A percentile compares a stretch with the other conserved stretches of the same genome.
Conservation (phyloP, 768 basidiomycete genomes). For the Lyophyllum decastes region DNA sequence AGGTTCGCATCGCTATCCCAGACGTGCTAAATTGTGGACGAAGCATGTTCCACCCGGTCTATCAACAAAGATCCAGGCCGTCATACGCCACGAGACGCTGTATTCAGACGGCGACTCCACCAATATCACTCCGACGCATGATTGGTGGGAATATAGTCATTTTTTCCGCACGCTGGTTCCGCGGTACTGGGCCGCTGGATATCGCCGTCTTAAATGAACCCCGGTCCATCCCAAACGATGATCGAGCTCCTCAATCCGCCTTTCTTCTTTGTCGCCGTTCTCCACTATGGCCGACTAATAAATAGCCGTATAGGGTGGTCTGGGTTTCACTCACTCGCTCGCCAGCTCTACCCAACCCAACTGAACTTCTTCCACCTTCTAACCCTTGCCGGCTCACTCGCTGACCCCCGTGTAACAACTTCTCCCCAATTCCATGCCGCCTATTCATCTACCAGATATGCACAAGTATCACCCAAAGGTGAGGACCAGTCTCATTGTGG, state of each 20-base stretch:
- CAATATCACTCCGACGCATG: neutral
- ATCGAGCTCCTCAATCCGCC: neutral
- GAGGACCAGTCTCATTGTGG: neutral
- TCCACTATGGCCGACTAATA: neutral
- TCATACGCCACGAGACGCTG: neutral
- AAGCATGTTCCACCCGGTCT: neutral
- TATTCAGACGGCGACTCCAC: neutral
- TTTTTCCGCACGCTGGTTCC: neutral
- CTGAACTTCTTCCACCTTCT: too few relatives aligned
- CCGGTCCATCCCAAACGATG: neutral
- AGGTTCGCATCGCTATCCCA: neutral
- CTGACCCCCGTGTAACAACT: too few relatives aligned
- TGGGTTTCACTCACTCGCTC: too few relatives aligned
- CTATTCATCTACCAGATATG: conserved; percentile 15
- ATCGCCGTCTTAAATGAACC: neutral
- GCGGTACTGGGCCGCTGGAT: too few relatives aligned
- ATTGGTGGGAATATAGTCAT: neutral
- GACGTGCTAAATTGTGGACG: neutral
- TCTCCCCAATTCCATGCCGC: too few relatives aligned
- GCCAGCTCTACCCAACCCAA: too few relatives aligned
- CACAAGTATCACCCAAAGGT: conserved; percentile 16
- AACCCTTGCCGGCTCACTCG: too few relatives aligned
- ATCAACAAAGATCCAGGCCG: neutral
- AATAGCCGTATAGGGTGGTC: neutral
- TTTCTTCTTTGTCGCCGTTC: neutral